A percentile compares a stretch with the other conserved stretches of the same genome.
phyloP scores from a whole-genome alignment of 495 filamentous ascomycete genomes.

The Hypoxylon perforatum region DNA sequence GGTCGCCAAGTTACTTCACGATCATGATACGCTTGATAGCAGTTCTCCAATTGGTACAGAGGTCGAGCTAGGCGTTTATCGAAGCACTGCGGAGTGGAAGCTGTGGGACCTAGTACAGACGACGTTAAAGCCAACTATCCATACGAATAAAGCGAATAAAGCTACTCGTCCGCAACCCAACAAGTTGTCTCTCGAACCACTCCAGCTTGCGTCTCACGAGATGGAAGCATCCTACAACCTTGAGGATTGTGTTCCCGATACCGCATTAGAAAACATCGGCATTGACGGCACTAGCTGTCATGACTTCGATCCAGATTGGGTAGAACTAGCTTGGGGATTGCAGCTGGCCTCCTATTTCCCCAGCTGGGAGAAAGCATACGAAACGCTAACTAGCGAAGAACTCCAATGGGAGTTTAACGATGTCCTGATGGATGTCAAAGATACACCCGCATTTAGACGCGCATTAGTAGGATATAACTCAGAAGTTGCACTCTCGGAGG shows the following conservation, averaged over 20 bases:
- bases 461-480: too few species aligned
- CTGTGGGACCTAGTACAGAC: conserved; percentile 42
- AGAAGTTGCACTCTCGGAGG: neutral
- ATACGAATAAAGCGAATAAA: conserved; percentile 11
- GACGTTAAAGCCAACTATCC: conserved; percentile 29
- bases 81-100: conserved; percentile 21
- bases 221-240: conserved; percentile 4
- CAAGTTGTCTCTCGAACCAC: neutral
- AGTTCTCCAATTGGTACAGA: neutral
- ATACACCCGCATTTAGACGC: conserved; percentile 3
- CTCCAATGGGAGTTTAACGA: neutral
- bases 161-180: neutral
- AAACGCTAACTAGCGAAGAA: conserved; percentile 1
- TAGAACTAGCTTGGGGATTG: neutral
- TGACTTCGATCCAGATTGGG: neutral
- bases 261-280: neutral
- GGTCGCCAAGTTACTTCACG: conserved; percentile 14
- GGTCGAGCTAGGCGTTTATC: neutral
- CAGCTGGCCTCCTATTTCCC: neutral
- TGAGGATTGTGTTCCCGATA: neutral
- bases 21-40: neutral
- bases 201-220: neutral
- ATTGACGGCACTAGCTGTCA: neutral
- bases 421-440: neutral
- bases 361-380: neutral